These are phyloP conservation scores for Cryptococcus sp. DNA, from an alignment of 1,284 basidiomycete species.

Conservation along the genomic window DNA sequence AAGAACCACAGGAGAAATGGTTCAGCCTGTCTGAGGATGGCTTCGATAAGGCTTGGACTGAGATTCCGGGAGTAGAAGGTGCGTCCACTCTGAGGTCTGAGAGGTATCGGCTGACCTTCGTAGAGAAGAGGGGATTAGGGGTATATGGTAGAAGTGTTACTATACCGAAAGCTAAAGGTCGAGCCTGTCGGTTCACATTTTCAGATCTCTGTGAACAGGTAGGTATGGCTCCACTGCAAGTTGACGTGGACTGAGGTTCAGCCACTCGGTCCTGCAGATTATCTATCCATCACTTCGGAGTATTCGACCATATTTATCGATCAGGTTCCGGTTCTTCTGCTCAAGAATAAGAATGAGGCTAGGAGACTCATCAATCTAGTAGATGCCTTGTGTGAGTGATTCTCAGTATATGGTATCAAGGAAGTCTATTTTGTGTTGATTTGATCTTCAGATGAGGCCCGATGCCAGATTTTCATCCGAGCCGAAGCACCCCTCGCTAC, in stretches of 20 bases:
- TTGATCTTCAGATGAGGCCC: conserved; percentile 41
- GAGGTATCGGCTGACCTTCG: neutral
- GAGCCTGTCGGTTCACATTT: conserved; percentile 58
- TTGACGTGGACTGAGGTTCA: conserved; percentile 23
- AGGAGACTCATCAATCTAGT: conserved; percentile 66
- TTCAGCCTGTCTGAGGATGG: conserved; percentile 17
- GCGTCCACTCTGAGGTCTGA: conserved; percentile 3
- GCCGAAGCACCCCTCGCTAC: conserved; percentile 55
- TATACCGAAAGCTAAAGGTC: conserved; percentile 53
- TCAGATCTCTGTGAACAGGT: conserved; percentile 60
- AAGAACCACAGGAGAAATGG: conserved; percentile 34
- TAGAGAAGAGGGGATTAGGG: conserved; percentile 36
- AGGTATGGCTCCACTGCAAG: conserved; percentile 4
- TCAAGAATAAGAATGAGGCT: conserved; percentile 63
- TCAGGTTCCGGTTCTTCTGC: conserved; percentile 57
- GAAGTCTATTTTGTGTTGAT: neutral
- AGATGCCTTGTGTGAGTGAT: conserved; percentile 59
- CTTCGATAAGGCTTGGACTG: conserved; percentile 42
- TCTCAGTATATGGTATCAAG: too few species aligned
- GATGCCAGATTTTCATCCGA: conserved; percentile 46
- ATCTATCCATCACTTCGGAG: conserved; percentile 59
- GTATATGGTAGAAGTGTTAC: conserved; percentile 55
- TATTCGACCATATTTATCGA: conserved; percentile 60
- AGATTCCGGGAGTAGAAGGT: conserved; percentile 25
- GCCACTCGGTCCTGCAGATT: conserved; percentile 66